Base-by-base conservation (phyloP, 768 basidiomycete genomes). In the Naganishia kalamii region DNA sequence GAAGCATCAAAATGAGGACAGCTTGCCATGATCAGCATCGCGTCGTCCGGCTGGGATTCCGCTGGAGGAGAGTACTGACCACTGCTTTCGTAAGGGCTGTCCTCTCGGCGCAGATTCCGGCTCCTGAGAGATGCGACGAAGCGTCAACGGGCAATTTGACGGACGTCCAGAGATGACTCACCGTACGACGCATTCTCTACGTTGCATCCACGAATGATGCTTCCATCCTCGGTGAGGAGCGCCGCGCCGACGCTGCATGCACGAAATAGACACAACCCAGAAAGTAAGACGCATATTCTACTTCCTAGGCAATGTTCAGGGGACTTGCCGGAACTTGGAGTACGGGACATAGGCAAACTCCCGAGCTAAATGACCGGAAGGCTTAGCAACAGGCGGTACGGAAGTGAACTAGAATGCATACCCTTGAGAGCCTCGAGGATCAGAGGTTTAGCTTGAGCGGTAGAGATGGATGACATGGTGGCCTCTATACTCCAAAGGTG, bases 71-170 rank as follows among this genome's bases (percentile, higher is more conserved):
- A 40, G 7, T 2, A 82, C 89, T 77, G 68, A 93, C 92, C 23
- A 88, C 86, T 29, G 91, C 93, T 77, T 96, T 96, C n/a, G 92
- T 88, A 61, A 99, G 81, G 0, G 93, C 93, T 0, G 94, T 97
- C 32, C 93, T 82, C 75, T 99, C 94, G 0, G 94, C 94, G 70
- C 94, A 98, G 65, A 97, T 93, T 0, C 88, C 84, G 0, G 84
- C 90, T 4, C 92, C 92, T 94, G 49, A 17, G 0, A 12, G 21
- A 59, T 6, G 40, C n/a, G 13, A 32, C 12, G 19, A 15, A 15
- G 21, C 6, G 11, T 25, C 37, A n/a, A 35, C 27, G 27, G 12
- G 43, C 17, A n/a, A n/a, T n/a, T n/a, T n/a, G n/a, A n/a, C n/a
- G n/a, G n/a, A 49, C 10, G 40, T 19, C 3, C 19, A 43, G 33